Evolutionary conservation across 2,329 filamentous ascomycete species (phyloP), one percentile per base, ranked within the genome.

Genomic region (Cucurbitaria berberidis): DNA sequence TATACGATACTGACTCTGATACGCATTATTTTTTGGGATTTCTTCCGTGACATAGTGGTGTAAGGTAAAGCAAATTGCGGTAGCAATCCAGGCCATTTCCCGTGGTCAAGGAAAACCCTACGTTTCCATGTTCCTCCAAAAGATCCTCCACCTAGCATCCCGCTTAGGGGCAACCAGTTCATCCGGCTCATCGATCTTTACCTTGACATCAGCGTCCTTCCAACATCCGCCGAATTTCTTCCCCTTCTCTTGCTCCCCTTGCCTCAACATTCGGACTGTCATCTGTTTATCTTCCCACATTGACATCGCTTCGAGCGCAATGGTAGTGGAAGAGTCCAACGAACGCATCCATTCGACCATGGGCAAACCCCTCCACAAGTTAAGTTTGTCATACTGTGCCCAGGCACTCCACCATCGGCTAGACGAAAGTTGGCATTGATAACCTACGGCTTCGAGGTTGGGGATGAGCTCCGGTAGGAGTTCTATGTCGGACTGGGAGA

Each of bases 341-440:
- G 5, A 10, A 10, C 21, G 11, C 18, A 39, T 16, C 43, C 44
- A 34, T 7, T 52, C 16, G n/a, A 42, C 27, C 24, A 48, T n/a
- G 21, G 30, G 10, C 47, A 21, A 38, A 6, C 13, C 15, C 22
- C 29, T 38, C 47, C 47, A 50, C 13, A 22, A 22, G 2, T 38
- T 24, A 19, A 13, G 8, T 9, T 41, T 26, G n/a, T n/a, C n/a
- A n/a, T n/a, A n/a, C n/a, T n/a, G n/a, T n/a, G n/a, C n/a, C n/a
- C 38, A 51, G 13, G 26, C 15, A 11, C n/a, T n/a, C n/a, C n/a
- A n/a, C n/a, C n/a, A n/a, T n/a, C n/a, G n/a, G n/a, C n/a, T n/a
- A n/a, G n/a, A n/a, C n/a, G 7, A 11, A n/a, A 46, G 49, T 18
- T 60, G 54, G 13, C 41, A 42, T 43, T 63, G 60, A 16, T 52